Conservation (phyloP, 768 basidiomycete genomes). For the Porphyrellus cyaneotinctus region DNA sequence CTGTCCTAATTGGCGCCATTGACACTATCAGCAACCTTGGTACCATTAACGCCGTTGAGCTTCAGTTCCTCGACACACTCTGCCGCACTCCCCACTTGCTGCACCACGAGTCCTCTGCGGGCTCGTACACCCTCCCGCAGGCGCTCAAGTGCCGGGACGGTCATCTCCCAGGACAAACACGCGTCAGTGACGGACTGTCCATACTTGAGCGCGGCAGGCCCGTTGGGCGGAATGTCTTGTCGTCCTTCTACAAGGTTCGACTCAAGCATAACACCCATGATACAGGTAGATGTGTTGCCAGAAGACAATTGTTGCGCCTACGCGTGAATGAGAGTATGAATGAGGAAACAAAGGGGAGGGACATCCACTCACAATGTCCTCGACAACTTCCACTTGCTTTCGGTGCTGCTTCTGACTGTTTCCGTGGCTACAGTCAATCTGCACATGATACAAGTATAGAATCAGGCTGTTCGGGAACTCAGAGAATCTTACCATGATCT, state of each 20-base stretch:
- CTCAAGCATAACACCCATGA: slow-evolving; percentile 96
- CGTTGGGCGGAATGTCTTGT: slow-evolving; percentile 74
- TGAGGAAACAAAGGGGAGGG: neutral
- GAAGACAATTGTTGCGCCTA: slow-evolving; percentile 72
- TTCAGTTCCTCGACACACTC: slow-evolving; percentile 12
- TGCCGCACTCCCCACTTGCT: slow-evolving; percentile 16
- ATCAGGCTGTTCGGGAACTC: neutral
- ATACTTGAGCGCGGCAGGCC: slow-evolving; percentile 69
- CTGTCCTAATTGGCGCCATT: slow-evolving; percentile 15
- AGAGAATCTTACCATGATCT: slow-evolving; percentile 70
- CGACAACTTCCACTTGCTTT: slow-evolving; percentile 84
- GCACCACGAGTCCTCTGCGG: slow-evolving; percentile 52
- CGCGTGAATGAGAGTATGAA: slow-evolving; percentile 13
- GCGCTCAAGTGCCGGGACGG: slow-evolving; percentile 74
- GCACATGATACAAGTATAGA: slow-evolving; percentile 1
- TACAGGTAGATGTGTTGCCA: slow-evolving; percentile 63
- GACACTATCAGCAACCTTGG: slow-evolving; percentile 14
- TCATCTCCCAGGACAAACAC: slow-evolving; percentile 87
- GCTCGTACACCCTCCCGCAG: slow-evolving; percentile 85
- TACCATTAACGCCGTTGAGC: slow-evolving; percentile 10
- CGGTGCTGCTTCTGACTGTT: slow-evolving; percentile 91
- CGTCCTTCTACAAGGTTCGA: slow-evolving; percentile 86
- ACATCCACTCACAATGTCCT: slow-evolving; percentile 67
- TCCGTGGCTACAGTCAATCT: slow-evolving; percentile 97
- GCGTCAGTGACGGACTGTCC: slow-evolving; percentile 88